Conservation (phyloP, 139 green algal species). For the Pycnococcus provasolii region DNA sequence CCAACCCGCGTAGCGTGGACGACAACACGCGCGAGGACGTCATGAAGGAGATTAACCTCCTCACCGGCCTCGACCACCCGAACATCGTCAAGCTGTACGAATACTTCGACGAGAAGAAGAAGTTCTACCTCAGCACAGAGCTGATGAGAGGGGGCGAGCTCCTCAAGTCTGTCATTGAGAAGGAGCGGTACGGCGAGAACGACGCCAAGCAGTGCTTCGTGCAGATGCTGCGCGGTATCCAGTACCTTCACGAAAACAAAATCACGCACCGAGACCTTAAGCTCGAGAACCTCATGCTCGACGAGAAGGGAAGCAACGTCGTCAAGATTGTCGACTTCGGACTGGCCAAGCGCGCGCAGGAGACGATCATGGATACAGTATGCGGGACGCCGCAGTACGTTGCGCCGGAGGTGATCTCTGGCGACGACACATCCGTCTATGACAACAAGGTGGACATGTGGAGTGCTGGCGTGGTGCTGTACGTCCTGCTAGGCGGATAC, state of each 20-base stretch:
- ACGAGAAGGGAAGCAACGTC: constrained; percentile 43
- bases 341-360: constrained; percentile 55
- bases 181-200: constrained; percentile 18
- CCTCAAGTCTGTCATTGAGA: constrained; percentile 14
- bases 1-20: not conserved
- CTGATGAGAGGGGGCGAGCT: constrained; percentile 26
- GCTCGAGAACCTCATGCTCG: constrained; percentile 87
- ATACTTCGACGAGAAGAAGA: constrained; percentile 15
- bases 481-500: constrained; percentile 78
- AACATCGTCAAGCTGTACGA: constrained; percentile 23
- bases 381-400: constrained; percentile 83
- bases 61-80: constrained; percentile 3
- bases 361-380: constrained; percentile 21
- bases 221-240: constrained; percentile 24
- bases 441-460: constrained; percentile 52
- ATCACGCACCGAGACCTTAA: constrained; percentile 56
- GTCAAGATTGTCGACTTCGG: constrained; percentile 80
- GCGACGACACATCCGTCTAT: constrained; percentile 29
- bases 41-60: constrained; percentile 11
- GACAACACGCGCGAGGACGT: not conserved
- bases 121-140: constrained; percentile 27
- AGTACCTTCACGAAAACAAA: constrained; percentile 28
- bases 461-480: constrained; percentile 60
- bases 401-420: constrained; percentile 66
- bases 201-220: constrained; percentile 14